Evolutionary conservation across 1,139 yeast species (phyloP), one percentile per base, ranked within the genome.

Genomic region (Eremothecium cymbalariae): DNA sequence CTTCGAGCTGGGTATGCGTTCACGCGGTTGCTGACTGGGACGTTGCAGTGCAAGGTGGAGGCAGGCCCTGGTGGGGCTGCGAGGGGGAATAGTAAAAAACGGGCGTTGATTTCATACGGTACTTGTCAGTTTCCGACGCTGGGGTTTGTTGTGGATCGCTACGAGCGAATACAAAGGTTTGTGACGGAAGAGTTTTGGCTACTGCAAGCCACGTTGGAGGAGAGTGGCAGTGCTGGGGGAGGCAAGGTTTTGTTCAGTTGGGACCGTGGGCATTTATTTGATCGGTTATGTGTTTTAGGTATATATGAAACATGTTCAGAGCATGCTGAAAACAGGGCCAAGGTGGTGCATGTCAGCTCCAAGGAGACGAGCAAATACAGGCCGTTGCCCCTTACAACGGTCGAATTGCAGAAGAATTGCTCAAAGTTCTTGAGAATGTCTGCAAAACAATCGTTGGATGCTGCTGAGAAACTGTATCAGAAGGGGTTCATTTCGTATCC

Each of bases 81-180:
- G 16, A 28, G 20, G 6, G 36, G 36, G 8, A 40, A 35, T 7
- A 42, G 41, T 8, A 51, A 49, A 36, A 60, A 43, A 32, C 47
- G 47, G 55, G 60, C 41, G 46, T 44, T 68, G 1, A 63, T 78
- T 0, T 84, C 95, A 1, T 88, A 86, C 55, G 97, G 98, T 1
- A 76, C 95, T 1, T 93, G 99, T 55, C 99, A 93, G 55, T 90
- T 90, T 48, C 99, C 99, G 1, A 90, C 98, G 0, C 63, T 93
- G 34, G 97, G 98, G 2, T 93, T 93, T 59, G 88, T 93, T 1
- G 97, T 90, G n/a, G 98, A 93, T 53, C 64, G 98, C 41, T 86
- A 78, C 55, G 76, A 76, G 41, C 65, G 95, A 37, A 84, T 82
- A 17, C 70, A 74, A 51, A 64, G 66, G 41, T 90, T 90, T 55